phyloP scores from a whole-genome alignment of 192 early-diverging fungal species.

The Chytriomyces sp. region DNA sequence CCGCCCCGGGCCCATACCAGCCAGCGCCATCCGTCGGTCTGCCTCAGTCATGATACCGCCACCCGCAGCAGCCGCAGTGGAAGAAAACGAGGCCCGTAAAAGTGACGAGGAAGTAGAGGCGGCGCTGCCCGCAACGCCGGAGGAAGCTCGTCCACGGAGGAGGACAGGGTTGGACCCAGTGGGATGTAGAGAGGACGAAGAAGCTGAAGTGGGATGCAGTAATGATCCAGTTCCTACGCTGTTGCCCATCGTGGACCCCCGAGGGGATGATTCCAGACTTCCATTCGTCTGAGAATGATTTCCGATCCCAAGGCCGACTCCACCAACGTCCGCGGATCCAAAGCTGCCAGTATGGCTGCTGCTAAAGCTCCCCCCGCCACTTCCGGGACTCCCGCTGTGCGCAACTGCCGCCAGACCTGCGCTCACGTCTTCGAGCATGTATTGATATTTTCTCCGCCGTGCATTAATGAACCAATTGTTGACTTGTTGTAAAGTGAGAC shows the following conservation, averaged over 20 bases:
- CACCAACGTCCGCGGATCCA: background rate
- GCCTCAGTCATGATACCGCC: background rate
- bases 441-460: slow-evolving; percentile 57
- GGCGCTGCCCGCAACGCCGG: background rate
- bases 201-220: background rate
- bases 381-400: background rate
- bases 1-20: slow-evolving; percentile 5
- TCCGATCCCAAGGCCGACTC: background rate
- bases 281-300: no score
- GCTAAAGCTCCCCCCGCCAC: background rate
- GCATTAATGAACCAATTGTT: slow-evolving; percentile 82
- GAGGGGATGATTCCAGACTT: no score
- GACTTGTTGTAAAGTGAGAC: slow-evolving; percentile 66
- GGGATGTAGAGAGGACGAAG: background rate
- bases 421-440: slow-evolving; percentile 47
- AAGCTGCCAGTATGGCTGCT: background rate
- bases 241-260: no score
- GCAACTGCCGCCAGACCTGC: no score
- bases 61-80: background rate
- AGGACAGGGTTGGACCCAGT: background rate
- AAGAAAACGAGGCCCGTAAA: slow-evolving; percentile 13
- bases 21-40: slow-evolving; percentile 16
- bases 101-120: background rate
- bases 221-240: no score
- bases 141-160: background rate